These are phyloP conservation scores for Imleria badia DNA, from an alignment of 768 basidiomycete species.

Conservation along the genomic window DNA sequence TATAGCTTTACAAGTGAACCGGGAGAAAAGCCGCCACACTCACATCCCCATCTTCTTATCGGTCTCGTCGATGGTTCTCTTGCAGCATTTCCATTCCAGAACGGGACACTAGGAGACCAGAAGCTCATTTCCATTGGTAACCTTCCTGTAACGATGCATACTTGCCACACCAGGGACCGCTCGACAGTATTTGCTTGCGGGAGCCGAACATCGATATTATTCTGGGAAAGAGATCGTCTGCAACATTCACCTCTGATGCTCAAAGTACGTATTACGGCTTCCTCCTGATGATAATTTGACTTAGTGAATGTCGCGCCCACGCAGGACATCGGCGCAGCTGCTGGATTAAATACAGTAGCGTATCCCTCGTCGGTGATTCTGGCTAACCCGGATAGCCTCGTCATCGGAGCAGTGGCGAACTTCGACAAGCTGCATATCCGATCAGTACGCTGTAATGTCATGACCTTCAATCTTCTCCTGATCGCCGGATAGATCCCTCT, in stretches of 20 bases:
- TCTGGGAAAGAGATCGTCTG: constrained; percentile 62
- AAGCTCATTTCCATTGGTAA: constrained; percentile 66
- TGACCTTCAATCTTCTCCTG: neutral
- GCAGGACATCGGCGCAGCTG: constrained; percentile 56
- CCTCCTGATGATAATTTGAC: neutral
- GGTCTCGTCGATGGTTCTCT: constrained; percentile 79
- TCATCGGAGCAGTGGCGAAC: constrained; percentile 65
- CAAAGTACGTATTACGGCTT: constrained; percentile 43
- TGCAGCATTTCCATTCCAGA: constrained; percentile 50
- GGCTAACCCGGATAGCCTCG: constrained; percentile 50
- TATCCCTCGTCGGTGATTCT: constrained; percentile 60
- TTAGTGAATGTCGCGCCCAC: neutral
- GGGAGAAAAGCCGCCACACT: constrained; percentile 35
- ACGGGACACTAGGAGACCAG: constrained; percentile 41
- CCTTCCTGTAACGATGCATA: constrained; percentile 60
- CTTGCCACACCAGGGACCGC: constrained; percentile 53
- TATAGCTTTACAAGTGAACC: constrained; percentile 56
- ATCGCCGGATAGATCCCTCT: constrained; percentile 54
- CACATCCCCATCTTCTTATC: constrained; percentile 59
- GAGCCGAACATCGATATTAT: constrained; percentile 66
- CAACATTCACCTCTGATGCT: constrained; percentile 69
- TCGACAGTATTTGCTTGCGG: constrained; percentile 69
- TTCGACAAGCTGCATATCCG: constrained; percentile 81
- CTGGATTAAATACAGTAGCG: constrained; percentile 45
- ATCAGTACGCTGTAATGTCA: constrained; percentile 46